Percentiles rank a stretch among this genome's conserved stretches.
phyloP scores from a whole-genome alignment of 352 stramenopile species.

The Thalassiosira mediterranea region DNA sequence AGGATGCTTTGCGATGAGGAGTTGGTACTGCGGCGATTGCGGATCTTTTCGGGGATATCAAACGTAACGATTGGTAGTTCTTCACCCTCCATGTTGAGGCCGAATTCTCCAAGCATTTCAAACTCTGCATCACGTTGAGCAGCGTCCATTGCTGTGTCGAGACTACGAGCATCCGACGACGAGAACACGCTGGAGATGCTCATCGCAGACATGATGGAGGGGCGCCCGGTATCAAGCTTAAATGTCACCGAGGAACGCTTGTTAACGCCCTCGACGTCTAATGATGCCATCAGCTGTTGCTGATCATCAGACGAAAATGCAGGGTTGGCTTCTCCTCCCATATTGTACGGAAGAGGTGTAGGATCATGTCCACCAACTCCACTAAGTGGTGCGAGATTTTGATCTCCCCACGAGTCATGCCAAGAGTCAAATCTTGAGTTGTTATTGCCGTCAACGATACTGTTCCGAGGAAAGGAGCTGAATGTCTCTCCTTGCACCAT shows the following conservation, averaged over 20 bases:
- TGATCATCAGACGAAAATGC: conserved; percentile 19
- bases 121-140: conserved; percentile 44
- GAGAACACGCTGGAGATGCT: conserved; percentile 32
- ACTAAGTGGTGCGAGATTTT: no score
- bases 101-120: conserved; percentile 34
- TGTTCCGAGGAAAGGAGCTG: conserved; percentile 13
- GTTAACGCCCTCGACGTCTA: not conserved
- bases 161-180: conserved; percentile 36
- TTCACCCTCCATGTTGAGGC: no score
- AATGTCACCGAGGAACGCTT: conserved; percentile 36
- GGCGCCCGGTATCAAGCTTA: not conserved
- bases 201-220: not conserved
- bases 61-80: conserved; percentile 9
- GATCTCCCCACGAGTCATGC: conserved; percentile 6
- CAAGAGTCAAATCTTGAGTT: no score
- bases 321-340: not conserved
- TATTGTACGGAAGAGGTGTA: conserved; percentile 10
- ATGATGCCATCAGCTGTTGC: conserved; percentile 14
- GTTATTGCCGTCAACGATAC: not conserved
- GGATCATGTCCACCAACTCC: no score
- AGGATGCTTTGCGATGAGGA: conserved; percentile 38
- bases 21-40: not conserved
- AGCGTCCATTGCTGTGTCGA: conserved; percentile 48
- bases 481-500: conserved; percentile 15
- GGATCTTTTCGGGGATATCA: not conserved